Base-by-base conservation (phyloP, 495 filamentous ascomycete genomes). In the Neohortaea acidophila region DNA sequence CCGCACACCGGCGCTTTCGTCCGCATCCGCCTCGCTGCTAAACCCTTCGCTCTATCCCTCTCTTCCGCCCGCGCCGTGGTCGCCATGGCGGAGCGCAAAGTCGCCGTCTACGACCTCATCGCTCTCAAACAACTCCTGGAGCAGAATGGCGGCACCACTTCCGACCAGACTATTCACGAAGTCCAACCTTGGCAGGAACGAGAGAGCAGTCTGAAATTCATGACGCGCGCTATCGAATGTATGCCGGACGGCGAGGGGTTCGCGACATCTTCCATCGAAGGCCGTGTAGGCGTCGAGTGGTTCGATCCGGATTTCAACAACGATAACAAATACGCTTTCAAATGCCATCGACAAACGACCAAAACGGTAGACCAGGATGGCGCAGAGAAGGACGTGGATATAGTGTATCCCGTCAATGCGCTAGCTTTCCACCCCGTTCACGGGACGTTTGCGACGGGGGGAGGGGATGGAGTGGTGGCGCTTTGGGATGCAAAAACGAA, bases 211-310 rank as follows among this genome's bases (percentile, higher is more conserved):
- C 66, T 97, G 54, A 94, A 94, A 56, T 96, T 92, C 65, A 85
- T 92, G 69, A 94, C 86, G 1, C 73, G 89, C 34, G 79, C 80
- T 29, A 80, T 94, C 1, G 74, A 83, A n/a, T 93, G 86, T 59
- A 97, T 96, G 89, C 87, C 89, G 7, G 82, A 83, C 44, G 87
- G 91, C 51, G 79, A 74, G 4, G 89, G 89, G 0, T 97, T 94
- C 57, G 84, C 87, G 4, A 83, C 75, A 0, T 77, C 71, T 14
- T 79, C 72, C 44, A 94, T 97, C 54, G 89, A 97, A 53, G 89
- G 89, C 11, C 73, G 89, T 47, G 81, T 94, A 0, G 87, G 84
- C 0, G 89, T 97, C 1, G 89, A 97, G 54, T 96, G 86, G 81
- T 94, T 96, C 61, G 89, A 94, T 53, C 78, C 86, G 10, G 64